A percentile compares a stretch with the other conserved stretches of the same genome.
phyloP scores from a whole-genome alignment of 2,329 filamentous ascomycete species.

The Diaporthe australafricana region DNA sequence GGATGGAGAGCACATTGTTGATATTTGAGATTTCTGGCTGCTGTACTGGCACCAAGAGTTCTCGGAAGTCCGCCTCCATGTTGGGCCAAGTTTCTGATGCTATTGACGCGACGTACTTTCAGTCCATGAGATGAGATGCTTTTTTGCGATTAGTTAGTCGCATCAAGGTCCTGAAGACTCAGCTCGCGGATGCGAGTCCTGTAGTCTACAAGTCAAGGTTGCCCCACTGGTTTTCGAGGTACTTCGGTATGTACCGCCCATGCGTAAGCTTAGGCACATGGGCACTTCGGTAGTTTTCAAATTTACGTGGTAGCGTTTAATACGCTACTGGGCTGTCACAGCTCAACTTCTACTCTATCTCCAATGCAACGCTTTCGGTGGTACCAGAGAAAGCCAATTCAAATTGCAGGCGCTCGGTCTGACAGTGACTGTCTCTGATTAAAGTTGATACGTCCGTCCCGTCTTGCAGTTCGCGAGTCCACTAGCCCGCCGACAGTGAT shows the following conservation, averaged over 20 bases:
- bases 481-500: neutral
- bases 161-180: neutral
- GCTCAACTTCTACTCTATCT: neutral
- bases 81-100: neutral
- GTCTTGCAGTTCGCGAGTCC: neutral
- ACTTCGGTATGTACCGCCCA: neutral
- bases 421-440: no score
- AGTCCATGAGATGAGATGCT: constrained; percentile 5
- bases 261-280: neutral
- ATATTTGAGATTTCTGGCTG: constrained; percentile 32
- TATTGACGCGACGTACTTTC: neutral
- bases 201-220: neutral
- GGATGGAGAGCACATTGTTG: constrained; percentile 34
- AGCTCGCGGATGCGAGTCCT: neutral
- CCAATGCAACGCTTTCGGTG: neutral
- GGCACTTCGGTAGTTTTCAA: neutral
- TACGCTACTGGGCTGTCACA: neutral
- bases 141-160: neutral
- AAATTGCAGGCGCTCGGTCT: neutral
- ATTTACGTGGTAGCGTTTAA: neutral
- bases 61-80: constrained; percentile 35
- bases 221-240: constrained; percentile 2
- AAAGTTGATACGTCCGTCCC: neutral
- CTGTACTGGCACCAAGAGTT: constrained; percentile 15
- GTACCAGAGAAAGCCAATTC: neutral